phyloP scores from a whole-genome alignment of 2,329 filamentous ascomycete genomes.

The Onygenales sp. region DNA sequence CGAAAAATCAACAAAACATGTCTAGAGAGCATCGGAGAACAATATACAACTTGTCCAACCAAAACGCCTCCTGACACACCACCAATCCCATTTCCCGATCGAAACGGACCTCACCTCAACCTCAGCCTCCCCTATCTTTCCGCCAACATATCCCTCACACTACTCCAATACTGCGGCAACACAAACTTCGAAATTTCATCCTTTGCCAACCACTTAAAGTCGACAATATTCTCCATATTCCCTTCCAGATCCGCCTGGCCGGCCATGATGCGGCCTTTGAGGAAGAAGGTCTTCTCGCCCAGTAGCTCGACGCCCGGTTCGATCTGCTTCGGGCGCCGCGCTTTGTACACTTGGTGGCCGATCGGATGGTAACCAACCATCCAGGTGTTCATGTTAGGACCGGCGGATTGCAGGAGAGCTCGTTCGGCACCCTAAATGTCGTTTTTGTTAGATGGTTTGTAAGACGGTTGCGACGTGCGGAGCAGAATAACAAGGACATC shows the following conservation, averaged over 20 bases:
- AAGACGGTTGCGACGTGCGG: too few species aligned
- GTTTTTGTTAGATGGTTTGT: neutral
- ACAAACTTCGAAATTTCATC: conserved; percentile 71
- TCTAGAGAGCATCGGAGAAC: too few species aligned
- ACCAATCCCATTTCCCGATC: neutral
- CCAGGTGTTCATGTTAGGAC: conserved; percentile 98
- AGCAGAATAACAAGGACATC: neutral
- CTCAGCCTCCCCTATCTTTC: conserved; percentile 49
- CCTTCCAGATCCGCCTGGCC: conserved; percentile 66
- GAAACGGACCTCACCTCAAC: neutral
- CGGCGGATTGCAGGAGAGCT: conserved; percentile 65
- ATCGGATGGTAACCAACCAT: conserved; percentile 84
- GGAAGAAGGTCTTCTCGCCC: conserved; percentile 84
- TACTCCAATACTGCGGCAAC: conserved; percentile 58
- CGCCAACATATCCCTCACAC: conserved; percentile 73
- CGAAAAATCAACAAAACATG: too few species aligned
- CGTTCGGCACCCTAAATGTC: conserved; percentile 64
- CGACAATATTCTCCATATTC: conserved; percentile 63
- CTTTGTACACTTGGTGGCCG: conserved; percentile 61
- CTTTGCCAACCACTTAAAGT: conserved; percentile 88
- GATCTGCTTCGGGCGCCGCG: conserved; percentile 39
- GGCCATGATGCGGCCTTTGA: conserved; percentile 93
- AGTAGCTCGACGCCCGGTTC: conserved; percentile 32
- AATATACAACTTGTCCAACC: too few species aligned
- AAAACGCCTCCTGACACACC: neutral